These are phyloP conservation scores for Cercospora sesami DNA, from an alignment of 2,329 filamentous ascomycete species.

Conservation along the genomic window DNA sequence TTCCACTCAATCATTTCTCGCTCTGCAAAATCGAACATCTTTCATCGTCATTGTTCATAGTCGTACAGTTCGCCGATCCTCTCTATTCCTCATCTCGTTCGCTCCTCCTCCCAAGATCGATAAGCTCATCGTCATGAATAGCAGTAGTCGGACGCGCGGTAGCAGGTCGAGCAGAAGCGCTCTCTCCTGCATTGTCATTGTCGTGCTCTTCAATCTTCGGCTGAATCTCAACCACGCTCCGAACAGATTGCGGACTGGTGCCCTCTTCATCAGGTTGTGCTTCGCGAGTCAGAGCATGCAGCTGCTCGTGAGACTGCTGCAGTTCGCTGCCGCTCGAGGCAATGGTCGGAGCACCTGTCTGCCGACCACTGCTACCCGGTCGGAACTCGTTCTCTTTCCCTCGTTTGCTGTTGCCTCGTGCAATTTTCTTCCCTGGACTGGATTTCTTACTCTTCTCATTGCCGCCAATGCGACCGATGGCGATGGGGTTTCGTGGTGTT, in stretches of 20 bases:
- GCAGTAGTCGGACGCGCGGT: slow-evolving; percentile 14
- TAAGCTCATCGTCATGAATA: slow-evolving; percentile 19
- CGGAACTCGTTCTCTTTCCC: slow-evolving; percentile 27
- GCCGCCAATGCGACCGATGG: slow-evolving; percentile 28
- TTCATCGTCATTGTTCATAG: background rate
- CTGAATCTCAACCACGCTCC: slow-evolving; percentile 26
- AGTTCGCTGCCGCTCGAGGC: slow-evolving; percentile 11
- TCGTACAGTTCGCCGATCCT: background rate
- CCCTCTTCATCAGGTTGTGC: slow-evolving; percentile 2
- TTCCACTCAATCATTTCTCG: background rate
- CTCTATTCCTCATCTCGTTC: background rate
- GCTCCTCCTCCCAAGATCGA: slow-evolving; percentile 11
- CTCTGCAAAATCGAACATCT: background rate
- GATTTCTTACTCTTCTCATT: slow-evolving; percentile 28
- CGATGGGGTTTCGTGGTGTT: slow-evolving; percentile 29
- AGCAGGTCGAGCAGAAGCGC: slow-evolving; percentile 12
- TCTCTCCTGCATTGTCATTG: slow-evolving; percentile 13
- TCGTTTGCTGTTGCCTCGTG: slow-evolving; percentile 22
- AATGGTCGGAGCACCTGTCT: slow-evolving; percentile 14
- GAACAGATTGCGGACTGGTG: slow-evolving; percentile 29
- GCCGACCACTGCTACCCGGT: slow-evolving; percentile 20
- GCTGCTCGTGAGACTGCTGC: slow-evolving; percentile 15
- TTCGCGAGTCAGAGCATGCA: slow-evolving; percentile 16
- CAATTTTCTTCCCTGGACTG: slow-evolving; percentile 32
- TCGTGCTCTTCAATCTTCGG: slow-evolving; percentile 8